phyloP scores from a whole-genome alignment of 148 eudicot genomes.

The Chenopodium berlandieri region DNA sequence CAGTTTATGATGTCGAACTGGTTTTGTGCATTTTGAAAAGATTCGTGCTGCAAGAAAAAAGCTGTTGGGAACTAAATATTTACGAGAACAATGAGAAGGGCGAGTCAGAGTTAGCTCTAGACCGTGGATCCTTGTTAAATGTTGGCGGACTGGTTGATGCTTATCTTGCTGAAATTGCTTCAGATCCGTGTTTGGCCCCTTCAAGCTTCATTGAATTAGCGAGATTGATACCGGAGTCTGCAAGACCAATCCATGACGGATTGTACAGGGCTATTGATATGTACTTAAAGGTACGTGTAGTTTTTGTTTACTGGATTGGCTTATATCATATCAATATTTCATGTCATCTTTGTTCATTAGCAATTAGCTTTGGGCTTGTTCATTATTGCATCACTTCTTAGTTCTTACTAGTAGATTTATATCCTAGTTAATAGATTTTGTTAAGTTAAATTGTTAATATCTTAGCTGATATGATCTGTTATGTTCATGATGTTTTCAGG shows the following conservation, averaged over 20 bases:
- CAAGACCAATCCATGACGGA: slow-evolving; percentile 82
- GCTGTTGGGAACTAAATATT: slow-evolving; percentile 32
- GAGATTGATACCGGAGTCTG: slow-evolving; percentile 56
- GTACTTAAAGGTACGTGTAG: slow-evolving; percentile 56
- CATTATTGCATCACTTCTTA: neutral
- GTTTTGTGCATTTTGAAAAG: slow-evolving; percentile 52
- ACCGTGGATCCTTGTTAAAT: slow-evolving; percentile 47
- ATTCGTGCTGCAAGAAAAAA: slow-evolving; percentile 43
- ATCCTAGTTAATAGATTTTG: too few species aligned
- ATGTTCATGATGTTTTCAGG: slow-evolving; percentile 39
- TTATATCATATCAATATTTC: neutral
- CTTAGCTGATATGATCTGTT: too few species aligned
- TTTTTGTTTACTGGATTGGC: neutral
- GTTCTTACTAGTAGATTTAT: too few species aligned
- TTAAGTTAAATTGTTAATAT: too few species aligned
- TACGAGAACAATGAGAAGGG: slow-evolving; percentile 33
- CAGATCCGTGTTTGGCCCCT: slow-evolving; percentile 51
- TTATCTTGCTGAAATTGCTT: slow-evolving; percentile 63
- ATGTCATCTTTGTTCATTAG: neutral
- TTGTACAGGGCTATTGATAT: slow-evolving; percentile 67
- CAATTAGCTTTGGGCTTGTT: neutral
- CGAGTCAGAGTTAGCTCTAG: slow-evolving; percentile 30
- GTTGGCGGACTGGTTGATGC: slow-evolving; percentile 65
- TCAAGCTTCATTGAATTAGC: slow-evolving; percentile 51
- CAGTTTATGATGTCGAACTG: slow-evolving; percentile 70